Evolutionary conservation across 306 rosid species (phyloP).

Genomic region (Erythrophleum fordii): DNA sequence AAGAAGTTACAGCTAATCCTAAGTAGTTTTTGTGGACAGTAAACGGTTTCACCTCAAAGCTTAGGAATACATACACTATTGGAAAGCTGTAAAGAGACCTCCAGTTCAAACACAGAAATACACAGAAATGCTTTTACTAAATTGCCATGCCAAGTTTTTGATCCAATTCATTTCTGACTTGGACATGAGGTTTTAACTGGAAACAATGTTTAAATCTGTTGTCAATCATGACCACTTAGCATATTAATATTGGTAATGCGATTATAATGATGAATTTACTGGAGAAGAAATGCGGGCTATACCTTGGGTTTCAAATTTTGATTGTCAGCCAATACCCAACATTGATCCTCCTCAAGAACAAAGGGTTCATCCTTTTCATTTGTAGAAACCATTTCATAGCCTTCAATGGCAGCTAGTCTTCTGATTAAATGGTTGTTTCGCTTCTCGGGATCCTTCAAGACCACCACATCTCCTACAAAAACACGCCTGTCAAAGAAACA

Average conservation of each 20-base stretch:
- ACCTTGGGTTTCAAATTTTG: conserved; percentile 84
- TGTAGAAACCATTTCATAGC: conserved; percentile 85
- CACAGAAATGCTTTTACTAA: conserved; percentile 17
- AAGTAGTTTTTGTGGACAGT: conserved; percentile 5
- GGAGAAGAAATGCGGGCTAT: conserved; percentile 33
- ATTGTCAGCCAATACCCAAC: conserved; percentile 97
- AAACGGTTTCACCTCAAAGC: conserved; percentile 9
- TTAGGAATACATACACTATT: not conserved
- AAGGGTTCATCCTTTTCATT: conserved; percentile 87
- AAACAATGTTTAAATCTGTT: conserved; percentile 16
- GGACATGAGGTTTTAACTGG: not conserved
- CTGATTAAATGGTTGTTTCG: conserved; percentile 68
- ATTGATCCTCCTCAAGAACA: conserved; percentile 75
- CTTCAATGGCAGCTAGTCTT: conserved; percentile 90
- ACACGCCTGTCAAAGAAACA: conserved; percentile 71
- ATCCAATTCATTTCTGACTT: conserved; percentile 6
- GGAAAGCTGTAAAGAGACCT: not conserved
- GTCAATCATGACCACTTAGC: conserved; percentile 29
- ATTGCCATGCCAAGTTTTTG: not conserved
- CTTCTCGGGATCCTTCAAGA: conserved; percentile 84
- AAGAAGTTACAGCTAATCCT: conserved; percentile 20
- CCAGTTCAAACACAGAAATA: not conserved
- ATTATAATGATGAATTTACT: not conserved
- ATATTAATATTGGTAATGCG: not conserved
- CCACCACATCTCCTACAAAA: conserved; percentile 92